Base-by-base conservation (phyloP, 768 basidiomycete species). In the Trametes cingulata region DNA sequence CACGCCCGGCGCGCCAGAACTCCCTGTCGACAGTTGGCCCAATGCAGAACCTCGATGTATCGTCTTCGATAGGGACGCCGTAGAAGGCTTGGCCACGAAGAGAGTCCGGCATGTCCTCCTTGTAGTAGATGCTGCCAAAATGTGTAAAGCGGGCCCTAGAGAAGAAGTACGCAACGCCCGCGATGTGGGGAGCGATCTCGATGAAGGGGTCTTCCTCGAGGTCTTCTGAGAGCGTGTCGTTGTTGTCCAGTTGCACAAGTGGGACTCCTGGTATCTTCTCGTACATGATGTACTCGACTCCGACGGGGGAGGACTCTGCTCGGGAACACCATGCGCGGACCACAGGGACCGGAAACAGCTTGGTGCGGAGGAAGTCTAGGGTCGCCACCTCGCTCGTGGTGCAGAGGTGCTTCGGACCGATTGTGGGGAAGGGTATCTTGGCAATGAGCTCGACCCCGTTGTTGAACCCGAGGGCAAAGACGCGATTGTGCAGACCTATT, bases 301-400 rank as follows among this genome's bases (percentile, higher is more conserved):
- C 62, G 10, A 80, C 81, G 0, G 65, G 74, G 59, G 77, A 78
- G 65, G 78, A 71, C 8, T 66, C 77, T 14, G 63, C 59, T 27
- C 43, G 37, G 7, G 59, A 54, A 39, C 59, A 53, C 75, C 80
- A 80, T 25, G 67, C 75, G 59, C 78, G 78, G 14, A 80, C 72
- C 63, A 75, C 35, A 17, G 79, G 80, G 41, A 77, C 56, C 64
- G 79, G 79, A 59, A 73, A 74, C n/a, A 69, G 63, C 59, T 56
- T 66, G 59, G 73, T 69, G 65, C 78, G 75, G 39, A 76, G 73
- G 20, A 75, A 78, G 39, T 42, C 68, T 72, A 81, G 74, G 7
- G 80, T 81, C 25, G 79, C 79, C 33, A 76, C 78, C 62, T 81
- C 80, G 62, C 78, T 80, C 6, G 80, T 78, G 15, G 77, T 66